Conservation (phyloP, 495 filamentous ascomycete species). For the Aspergillus avenaceus region DNA sequence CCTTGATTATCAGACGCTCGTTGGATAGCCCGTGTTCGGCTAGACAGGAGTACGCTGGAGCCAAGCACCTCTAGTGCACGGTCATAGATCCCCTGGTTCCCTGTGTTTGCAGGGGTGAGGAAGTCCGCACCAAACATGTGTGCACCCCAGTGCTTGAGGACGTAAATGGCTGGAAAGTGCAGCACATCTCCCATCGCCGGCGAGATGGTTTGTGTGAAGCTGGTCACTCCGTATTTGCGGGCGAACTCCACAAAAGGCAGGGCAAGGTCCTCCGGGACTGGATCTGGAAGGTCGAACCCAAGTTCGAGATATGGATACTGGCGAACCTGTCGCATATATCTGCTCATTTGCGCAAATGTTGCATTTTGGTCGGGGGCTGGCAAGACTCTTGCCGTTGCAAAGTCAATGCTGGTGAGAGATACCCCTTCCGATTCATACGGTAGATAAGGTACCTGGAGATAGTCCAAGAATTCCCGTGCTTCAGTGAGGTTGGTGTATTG, state of each 20-base stretch:
- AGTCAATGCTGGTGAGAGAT: constrained; percentile 2
- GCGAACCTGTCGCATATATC: constrained; percentile 21
- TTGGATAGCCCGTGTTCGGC: neutral
- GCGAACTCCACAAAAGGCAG: constrained; percentile 41
- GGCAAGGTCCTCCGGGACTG: constrained; percentile 42
- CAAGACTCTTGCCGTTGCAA: neutral
- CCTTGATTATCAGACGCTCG: neutral
- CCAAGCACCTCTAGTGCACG: too few relatives aligned
- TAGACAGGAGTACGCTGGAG: too few relatives aligned
- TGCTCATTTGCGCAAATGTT: constrained; percentile 8
- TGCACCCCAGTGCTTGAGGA: constrained; percentile 1
- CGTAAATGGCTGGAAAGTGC: constrained; percentile 14
- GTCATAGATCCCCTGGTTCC: too few relatives aligned
- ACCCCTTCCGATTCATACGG: neutral
- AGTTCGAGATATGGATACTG: constrained; percentile 38
- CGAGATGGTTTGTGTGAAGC: too few relatives aligned
- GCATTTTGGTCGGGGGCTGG: neutral
- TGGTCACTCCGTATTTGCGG: constrained; percentile 26
- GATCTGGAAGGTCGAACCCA: constrained; percentile 36
- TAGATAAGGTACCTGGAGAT: neutral
- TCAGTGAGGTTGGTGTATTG: neutral
- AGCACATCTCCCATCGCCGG: constrained; percentile 30
- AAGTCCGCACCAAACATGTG: too few relatives aligned
- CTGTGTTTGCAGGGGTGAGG: too few relatives aligned
- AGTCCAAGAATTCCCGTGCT: too few relatives aligned